Evolutionary conservation across 371 early-diverging fungal genomes (phyloP), one percentile per base, ranked within the genome.

Genomic region (Mucor velutinosus): DNA sequence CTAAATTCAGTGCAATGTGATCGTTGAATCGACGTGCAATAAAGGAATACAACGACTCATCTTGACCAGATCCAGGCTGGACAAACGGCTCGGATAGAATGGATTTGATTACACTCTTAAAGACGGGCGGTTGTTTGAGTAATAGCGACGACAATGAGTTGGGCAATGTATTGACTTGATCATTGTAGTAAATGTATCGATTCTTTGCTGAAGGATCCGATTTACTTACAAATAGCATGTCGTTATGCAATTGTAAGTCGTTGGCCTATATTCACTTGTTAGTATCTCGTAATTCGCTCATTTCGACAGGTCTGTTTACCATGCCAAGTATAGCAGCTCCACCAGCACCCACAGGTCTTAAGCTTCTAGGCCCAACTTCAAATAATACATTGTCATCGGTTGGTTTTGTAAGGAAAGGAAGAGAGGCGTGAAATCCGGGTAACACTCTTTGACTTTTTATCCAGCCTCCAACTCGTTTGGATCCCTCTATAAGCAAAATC

Each of bases 281-380:
- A 11, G 4, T 45, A n/a, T 8, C n/a, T 10, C 47, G 17, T 0
- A 1, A 14, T 1, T 37, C 8, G 14, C 14, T 41, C 8, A 17
- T 25, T 2, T 32, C 23, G 1, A 41, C 23, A 29, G 30, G 47
- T 33, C 7, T 55, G 21, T 17, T 66, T 78, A 94, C 93, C 85
- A 96, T 78, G 58, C 93, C 93, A 29, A 96, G 82, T 19, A 91
- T 87, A 15, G 89, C 82, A 10, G 85, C 79, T 23, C 93, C 94
- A 47, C 88, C 83, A 17, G 83, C 72, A 29, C 92, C 91, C 6
- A 76, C 81, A 0, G 95, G 93, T 51, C 97, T 81, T 59, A 97
- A 76, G 7, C 94, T 94, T 37, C 98, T 83, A 7, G 97, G 96
- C 0, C 98, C 98, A 35, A 79, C 79, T 72, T 97, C 98, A 58